A percentile compares a stretch with the other conserved stretches of the same genome.
phyloP scores from a whole-genome alignment of 1,284 basidiomycete genomes.

The Somion occarium region DNA sequence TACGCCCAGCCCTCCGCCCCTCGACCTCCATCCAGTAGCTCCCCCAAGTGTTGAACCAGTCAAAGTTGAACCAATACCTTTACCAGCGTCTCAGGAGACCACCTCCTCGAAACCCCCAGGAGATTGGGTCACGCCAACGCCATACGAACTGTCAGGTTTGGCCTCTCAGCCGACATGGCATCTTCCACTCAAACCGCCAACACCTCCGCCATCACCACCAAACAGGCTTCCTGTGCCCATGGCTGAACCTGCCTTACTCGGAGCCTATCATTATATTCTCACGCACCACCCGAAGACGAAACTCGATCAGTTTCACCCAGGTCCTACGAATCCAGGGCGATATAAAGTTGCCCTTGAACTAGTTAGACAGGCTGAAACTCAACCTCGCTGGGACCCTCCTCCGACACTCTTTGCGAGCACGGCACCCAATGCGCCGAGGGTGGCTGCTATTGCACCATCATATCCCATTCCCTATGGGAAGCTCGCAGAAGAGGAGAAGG shows the following conservation, averaged over 20 bases:
- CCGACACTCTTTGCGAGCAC: conserved; percentile 57
- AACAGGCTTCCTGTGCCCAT: conserved; percentile 35
- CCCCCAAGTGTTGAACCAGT: conserved; percentile 25
- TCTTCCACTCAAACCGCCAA: conserved; percentile 42
- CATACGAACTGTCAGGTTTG: conserved; percentile 65
- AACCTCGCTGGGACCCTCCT: conserved; percentile 62
- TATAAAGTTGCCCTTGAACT: conserved; percentile 69
- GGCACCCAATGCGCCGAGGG: conserved; percentile 52
- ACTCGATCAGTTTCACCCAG: conserved; percentile 15
- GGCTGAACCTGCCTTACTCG: conserved; percentile 56
- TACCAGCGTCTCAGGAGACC: conserved; percentile 39
- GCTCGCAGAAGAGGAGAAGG: conserved; percentile 17
- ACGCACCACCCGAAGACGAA: conserved; percentile 50
- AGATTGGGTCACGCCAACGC: conserved; percentile 64
- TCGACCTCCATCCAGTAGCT: conserved; percentile 29
- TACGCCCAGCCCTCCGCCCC: conserved; percentile 26
- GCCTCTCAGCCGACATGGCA: conserved; percentile 60
- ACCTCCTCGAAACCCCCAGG: conserved; percentile 31
- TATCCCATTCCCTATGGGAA: conserved; percentile 42
- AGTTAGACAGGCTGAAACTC: conserved; percentile 47
- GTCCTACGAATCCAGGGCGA: conserved; percentile 47
- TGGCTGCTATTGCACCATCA: conserved; percentile 49
- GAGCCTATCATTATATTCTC: conserved; percentile 69
- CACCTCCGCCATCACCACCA: conserved; percentile 23
- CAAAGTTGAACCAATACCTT: conserved; percentile 28